These are phyloP conservation scores for Colletotrichum plurivorum DNA, from an alignment of 2,329 filamentous ascomycete genomes.

Conservation along the genomic window DNA sequence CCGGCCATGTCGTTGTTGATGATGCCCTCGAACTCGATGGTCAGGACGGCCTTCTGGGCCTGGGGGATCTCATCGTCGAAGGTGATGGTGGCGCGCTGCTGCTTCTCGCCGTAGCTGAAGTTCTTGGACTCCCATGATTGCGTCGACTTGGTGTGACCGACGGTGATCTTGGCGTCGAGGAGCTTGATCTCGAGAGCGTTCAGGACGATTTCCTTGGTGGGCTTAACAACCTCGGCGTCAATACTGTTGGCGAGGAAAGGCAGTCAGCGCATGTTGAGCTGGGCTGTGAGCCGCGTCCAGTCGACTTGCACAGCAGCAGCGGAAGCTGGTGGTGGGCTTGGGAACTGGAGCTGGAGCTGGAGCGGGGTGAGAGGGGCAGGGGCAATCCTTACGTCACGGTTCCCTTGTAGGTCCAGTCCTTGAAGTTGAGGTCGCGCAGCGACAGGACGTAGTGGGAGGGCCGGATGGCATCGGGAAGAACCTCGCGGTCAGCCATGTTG, in stretches of 20 bases:
- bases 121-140: slow-evolving; percentile 72
- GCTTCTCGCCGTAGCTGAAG: slow-evolving; percentile 85
- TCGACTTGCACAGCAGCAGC: no score
- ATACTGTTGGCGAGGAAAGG: slow-evolving; percentile 66
- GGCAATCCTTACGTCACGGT: slow-evolving; percentile 69
- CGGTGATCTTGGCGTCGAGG: slow-evolving; percentile 71
- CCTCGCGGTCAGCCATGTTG: slow-evolving; percentile 72
- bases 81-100: slow-evolving; percentile 84
- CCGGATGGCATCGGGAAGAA: slow-evolving; percentile 77
- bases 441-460: slow-evolving; percentile 89
- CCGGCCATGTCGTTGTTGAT: slow-evolving; percentile 94
- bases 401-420: slow-evolving; percentile 83
- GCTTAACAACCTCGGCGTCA: slow-evolving; percentile 78
- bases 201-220: slow-evolving; percentile 83
- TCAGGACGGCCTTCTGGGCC: slow-evolving; percentile 75
- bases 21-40: slow-evolving; percentile 82
- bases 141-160: slow-evolving; percentile 70
- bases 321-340: neutral
- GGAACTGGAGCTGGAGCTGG: neutral
- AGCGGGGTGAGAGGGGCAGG: slow-evolving; percentile 23
- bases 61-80: slow-evolving; percentile 81
- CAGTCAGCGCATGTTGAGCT: slow-evolving; percentile 5
- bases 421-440: slow-evolving; percentile 85
- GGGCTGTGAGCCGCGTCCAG: neutral
- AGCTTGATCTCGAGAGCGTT: slow-evolving; percentile 91